Evolutionary conservation across 768 basidiomycete genomes (phyloP).

Genomic region (Trametes cingulata): DNA sequence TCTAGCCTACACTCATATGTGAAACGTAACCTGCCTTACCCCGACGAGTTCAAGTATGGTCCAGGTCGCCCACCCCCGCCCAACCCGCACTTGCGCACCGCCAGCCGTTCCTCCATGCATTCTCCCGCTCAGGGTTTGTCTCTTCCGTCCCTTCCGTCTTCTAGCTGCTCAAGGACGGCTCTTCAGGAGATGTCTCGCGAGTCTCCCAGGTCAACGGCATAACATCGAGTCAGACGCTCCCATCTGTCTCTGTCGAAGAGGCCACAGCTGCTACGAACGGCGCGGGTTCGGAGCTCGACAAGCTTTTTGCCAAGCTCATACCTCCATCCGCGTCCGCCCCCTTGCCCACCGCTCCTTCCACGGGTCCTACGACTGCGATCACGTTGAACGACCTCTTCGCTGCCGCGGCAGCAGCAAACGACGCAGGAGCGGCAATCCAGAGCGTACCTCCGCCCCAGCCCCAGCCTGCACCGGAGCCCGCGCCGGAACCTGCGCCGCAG

Average conservation of each 20-base stretch:
- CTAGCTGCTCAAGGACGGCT: background rate
- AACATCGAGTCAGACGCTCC: background rate
- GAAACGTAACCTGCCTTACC: constrained; percentile 66
- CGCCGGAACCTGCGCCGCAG: constrained; percentile 22
- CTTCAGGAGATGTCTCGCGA: background rate
- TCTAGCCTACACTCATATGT: constrained; percentile 65
- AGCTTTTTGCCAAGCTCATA: constrained; percentile 44
- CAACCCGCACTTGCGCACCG: constrained; percentile 38
- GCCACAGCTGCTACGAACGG: background rate
- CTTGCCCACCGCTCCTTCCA: constrained; percentile 22
- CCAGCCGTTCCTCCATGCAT: constrained; percentile 16
- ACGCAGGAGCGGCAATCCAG: background rate
- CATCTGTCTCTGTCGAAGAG: background rate
- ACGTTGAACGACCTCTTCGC: constrained; percentile 52
- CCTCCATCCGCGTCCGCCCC: constrained; percentile 18
- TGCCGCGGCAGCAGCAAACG: constrained; percentile 22
- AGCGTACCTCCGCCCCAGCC: background rate
- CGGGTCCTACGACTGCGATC: constrained; percentile 24
- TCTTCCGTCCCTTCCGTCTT: too few relatives aligned
- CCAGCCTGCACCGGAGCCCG: background rate
- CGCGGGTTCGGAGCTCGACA: constrained; percentile 42
- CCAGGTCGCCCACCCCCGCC: constrained; percentile 67
- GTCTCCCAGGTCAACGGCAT: background rate
- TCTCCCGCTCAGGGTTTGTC: constrained; percentile 4
- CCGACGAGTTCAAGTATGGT: constrained; percentile 69